Conservation (phyloP, 306 rosid species). For the Trichosanthes truncata region DNA sequence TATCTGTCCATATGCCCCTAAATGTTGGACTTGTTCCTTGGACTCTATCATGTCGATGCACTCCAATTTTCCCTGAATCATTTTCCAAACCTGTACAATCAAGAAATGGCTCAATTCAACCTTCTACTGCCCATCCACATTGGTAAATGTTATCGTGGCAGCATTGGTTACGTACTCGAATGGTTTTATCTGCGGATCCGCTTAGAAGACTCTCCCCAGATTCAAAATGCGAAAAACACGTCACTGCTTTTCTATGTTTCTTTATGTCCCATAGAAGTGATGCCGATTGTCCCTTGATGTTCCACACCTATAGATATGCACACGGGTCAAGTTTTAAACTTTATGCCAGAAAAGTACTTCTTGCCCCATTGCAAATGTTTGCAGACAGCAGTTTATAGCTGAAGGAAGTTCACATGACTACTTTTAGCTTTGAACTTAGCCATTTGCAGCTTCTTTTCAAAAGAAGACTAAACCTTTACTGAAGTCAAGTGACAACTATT, state of each 20-base stretch:
- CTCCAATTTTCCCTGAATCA: conserved; percentile 51
- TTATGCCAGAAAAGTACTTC: background rate
- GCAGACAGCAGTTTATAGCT: background rate
- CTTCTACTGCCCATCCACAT: background rate
- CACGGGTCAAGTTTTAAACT: conserved; percentile 12
- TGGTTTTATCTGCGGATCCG: conserved; percentile 67
- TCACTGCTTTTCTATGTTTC: conserved; percentile 56
- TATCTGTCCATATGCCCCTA: conserved; percentile 33
- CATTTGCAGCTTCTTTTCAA: background rate
- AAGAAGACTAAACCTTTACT: background rate
- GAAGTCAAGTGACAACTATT: background rate
- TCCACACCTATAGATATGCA: conserved; percentile 48
- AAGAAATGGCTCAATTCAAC: conserved; percentile 14
- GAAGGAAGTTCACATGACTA: background rate
- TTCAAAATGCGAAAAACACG: conserved; percentile 56
- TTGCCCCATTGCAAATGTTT: background rate
- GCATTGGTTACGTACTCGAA: conserved; percentile 39
- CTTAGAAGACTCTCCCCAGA: conserved; percentile 60
- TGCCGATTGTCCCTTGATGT: conserved; percentile 60
- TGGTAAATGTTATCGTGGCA: background rate
- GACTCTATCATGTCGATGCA: conserved; percentile 51
- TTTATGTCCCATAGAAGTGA: conserved; percentile 64
- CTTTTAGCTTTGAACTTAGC: background rate
- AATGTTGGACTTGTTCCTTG: conserved; percentile 49
- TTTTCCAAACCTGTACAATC: conserved; percentile 57